phyloP scores from a whole-genome alignment of 75 land plant genomes.

The Cryptomeria japonica region DNA sequence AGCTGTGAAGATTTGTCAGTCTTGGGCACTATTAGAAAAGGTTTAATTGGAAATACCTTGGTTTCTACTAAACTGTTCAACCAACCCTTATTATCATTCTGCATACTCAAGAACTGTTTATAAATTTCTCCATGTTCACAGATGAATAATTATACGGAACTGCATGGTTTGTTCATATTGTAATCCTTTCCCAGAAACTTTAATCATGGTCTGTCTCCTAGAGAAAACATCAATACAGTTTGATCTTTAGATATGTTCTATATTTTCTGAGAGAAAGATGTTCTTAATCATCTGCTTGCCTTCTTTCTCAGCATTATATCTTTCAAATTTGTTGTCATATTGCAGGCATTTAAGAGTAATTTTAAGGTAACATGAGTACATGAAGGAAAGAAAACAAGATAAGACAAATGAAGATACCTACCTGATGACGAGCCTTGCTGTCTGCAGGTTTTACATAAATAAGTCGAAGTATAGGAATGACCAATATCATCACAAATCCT shows the following conservation, averaged over 20 bases:
- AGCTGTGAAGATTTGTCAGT: too few relatives aligned
- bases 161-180: neutral
- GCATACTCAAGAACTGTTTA: neutral
- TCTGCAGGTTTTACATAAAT: slow-evolving; percentile 16
- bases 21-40: too few relatives aligned
- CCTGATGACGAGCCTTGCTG: neutral
- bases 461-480: slow-evolving; percentile 6
- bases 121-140: neutral
- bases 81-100: too few relatives aligned
- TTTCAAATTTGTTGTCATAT: neutral
- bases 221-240: neutral
- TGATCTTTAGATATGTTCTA: neutral
- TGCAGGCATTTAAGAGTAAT: neutral
- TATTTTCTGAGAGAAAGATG: neutral
- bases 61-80: too few relatives aligned
- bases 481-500: slow-evolving; percentile 9
- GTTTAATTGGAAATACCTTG: too few relatives aligned
- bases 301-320: neutral
- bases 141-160: neutral
- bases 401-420: neutral
- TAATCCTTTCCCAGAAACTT: neutral
- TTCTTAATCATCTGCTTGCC: neutral
- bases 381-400: neutral
- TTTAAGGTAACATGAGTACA: neutral
- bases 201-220: neutral